Conservation (phyloP, 2,329 filamentous ascomycete genomes). For the Xylaria arbuscula region DNA sequence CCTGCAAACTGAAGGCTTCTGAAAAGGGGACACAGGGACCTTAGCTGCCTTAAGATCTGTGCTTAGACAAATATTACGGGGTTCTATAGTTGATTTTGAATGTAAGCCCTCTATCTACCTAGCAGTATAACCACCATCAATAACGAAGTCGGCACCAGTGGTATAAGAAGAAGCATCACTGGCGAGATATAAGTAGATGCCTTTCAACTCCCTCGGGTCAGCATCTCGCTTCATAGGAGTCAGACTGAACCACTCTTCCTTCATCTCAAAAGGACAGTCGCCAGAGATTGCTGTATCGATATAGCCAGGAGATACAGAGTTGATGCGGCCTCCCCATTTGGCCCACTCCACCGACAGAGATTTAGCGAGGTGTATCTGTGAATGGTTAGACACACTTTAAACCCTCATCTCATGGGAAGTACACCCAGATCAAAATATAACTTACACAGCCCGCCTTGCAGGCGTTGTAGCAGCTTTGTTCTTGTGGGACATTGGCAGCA, state of each 20-base stretch:
- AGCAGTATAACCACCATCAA: slow-evolving; percentile 21
- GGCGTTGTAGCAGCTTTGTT: slow-evolving; percentile 46
- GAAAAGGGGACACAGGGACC: neutral
- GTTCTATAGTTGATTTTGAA: neutral
- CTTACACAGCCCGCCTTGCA: slow-evolving; percentile 19
- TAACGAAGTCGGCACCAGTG: slow-evolving; percentile 27
- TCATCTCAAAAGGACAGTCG: slow-evolving; percentile 51
- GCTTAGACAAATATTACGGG: neutral
- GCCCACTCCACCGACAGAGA: slow-evolving; percentile 51
- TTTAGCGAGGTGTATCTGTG: slow-evolving; percentile 49
- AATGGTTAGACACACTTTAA: slow-evolving; percentile 37
- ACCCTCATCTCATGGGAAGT: neutral
- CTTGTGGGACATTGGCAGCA: slow-evolving; percentile 44
- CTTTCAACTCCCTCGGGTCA: slow-evolving; percentile 49
- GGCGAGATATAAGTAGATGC: slow-evolving; percentile 49
- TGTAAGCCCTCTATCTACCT: neutral
- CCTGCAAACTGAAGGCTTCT: neutral
- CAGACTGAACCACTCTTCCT: slow-evolving; percentile 51
- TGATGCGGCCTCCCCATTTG: slow-evolving; percentile 47
- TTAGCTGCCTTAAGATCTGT: neutral
- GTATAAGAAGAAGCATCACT: slow-evolving; percentile 36
- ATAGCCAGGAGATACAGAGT: slow-evolving; percentile 52
- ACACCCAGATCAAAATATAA: slow-evolving; percentile 19
- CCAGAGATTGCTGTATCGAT: slow-evolving; percentile 53
- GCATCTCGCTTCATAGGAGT: slow-evolving; percentile 49